A percentile compares a stretch with the other conserved stretches of the same genome.
Evolutionary conservation across 2,329 filamentous ascomycete species (phyloP).

Genomic region (Hirsutella rhossiliensis): DNA sequence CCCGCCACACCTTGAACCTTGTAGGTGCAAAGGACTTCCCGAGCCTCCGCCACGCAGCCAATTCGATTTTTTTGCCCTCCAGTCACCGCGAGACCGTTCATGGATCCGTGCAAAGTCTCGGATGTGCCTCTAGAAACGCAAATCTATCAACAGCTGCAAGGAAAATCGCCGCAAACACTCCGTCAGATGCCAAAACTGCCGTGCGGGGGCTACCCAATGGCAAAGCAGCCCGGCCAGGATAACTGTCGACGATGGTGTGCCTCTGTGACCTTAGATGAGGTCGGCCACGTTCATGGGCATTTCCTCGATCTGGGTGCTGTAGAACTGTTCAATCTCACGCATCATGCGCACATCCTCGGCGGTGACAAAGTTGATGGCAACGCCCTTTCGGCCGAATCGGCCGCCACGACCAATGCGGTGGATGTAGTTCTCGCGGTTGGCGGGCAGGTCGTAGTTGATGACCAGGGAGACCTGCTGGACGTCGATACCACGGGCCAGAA

Average conservation of each 20-base stretch:
- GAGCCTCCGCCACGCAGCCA: conserved; percentile 25
- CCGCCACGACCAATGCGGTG: conserved; percentile 99
- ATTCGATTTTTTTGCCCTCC: conserved; percentile 15
- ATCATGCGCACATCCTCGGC: conserved; percentile 99
- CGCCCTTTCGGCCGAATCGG: conserved; percentile 99
- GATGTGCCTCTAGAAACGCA: conserved; percentile 24
- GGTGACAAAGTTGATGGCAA: conserved; percentile 99
- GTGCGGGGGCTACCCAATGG: conserved; percentile 9
- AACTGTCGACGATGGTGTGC: conserved; percentile 9
- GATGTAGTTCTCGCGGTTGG: conserved; percentile 99
- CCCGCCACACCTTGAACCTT: conserved; percentile 23
- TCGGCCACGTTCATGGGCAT: conserved; percentile 94
- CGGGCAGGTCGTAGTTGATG: conserved; percentile 99
- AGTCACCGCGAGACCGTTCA: conserved; percentile 16
- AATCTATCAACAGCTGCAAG: conserved; percentile 28
- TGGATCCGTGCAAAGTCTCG: conserved; percentile 11
- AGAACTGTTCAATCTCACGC: conserved; percentile 99
- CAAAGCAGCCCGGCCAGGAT: conserved; percentile 10
- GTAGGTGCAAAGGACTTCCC: conserved; percentile 25
- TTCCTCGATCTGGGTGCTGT: conserved; percentile 99
- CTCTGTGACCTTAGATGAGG: conserved; percentile 44
- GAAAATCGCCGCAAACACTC: conserved; percentile 17
- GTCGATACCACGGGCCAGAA: conserved; percentile 98
- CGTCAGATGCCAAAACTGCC: conserved; percentile 16
- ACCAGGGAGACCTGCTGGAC: conserved; percentile 99